Base-by-base conservation (phyloP, 768 basidiomycete genomes). In the Boletus reticulatus region DNA sequence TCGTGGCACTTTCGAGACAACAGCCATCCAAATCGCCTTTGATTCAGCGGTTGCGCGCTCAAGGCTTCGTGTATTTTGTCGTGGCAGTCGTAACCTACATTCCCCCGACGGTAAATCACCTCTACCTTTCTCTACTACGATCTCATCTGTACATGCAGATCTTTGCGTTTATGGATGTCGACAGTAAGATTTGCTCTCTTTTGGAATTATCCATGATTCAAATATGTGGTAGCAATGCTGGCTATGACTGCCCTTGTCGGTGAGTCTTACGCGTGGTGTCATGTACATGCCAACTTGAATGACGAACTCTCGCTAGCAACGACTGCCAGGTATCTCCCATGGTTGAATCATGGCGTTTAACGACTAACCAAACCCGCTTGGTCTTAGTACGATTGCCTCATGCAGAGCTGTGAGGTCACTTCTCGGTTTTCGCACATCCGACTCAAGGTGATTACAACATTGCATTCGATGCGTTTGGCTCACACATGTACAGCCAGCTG, bases 11-110 rank as follows among this genome's bases (percentile, higher is more conserved):
- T 4, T 68, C 57, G 4, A 50, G 46, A 34, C 37, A 53, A 14
- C 9, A 14, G 3, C 22, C 3, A 7, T 62, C 63, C 7, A 60
- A 52, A 36, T 68, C 62, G 1, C 48, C 59, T 16, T 41, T 72
- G 22, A 43, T 1, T n/a, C 62, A 57, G 14, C 60, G 47, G 9
- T 44, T 70, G 22, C 52, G 43, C 36, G 29, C 48, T 4, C 70
- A 70, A 42, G 63, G 63, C 36, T 7, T 70, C 9, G 11, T 48
- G 14, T 63, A 70, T 34, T 70, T 68, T 29, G 50, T 43, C 1
- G 48, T 70, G 14, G 50, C 48, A 0, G 55, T 59, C 10, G 4
- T 70, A 4, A 42, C 56, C 6, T 68, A 62, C 24, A 47, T 72
- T 17, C 43, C 55, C 6, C 55, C 62, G 31, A 48, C 48, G 50